Percentiles rank a stretch among this genome's conserved stretches.
Conservation (phyloP, 371 early-diverging fungal genomes). For the Mucor irregularis region DNA sequence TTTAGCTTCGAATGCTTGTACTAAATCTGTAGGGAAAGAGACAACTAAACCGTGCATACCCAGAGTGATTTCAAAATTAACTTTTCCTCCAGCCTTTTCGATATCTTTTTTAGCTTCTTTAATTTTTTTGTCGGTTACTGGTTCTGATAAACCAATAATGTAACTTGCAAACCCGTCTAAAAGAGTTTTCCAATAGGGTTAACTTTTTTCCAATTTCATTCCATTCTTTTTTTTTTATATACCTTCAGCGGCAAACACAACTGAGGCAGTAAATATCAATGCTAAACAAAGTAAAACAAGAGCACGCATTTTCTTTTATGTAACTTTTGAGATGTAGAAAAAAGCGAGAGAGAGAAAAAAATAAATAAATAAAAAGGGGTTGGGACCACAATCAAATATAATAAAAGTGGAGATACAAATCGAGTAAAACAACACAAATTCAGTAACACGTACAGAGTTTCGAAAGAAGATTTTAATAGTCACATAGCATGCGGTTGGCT, state of each 20-base stretch:
- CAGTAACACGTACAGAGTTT: too few relatives aligned
- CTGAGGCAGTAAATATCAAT: neutral
- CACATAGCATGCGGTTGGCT: slow-evolving; percentile 9
- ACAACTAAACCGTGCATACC: slow-evolving; percentile 19
- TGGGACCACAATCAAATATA: too few relatives aligned
- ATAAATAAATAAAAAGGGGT: neutral
- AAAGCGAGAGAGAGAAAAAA: slow-evolving; percentile 1
- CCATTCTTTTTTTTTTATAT: neutral
- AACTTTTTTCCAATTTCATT: neutral
- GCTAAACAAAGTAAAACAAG: slow-evolving; percentile 1
- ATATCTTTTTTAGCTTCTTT: slow-evolving; percentile 22
- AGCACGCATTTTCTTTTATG: slow-evolving; percentile 8
- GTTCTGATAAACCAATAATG: slow-evolving; percentile 6
- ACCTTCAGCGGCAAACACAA: slow-evolving; percentile 15
- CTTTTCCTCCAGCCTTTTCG: slow-evolving; percentile 17
- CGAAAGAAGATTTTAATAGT: neutral
- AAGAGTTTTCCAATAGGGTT: neutral
- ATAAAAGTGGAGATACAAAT: neutral
- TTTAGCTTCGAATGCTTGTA: slow-evolving; percentile 16
- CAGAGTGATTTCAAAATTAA: slow-evolving; percentile 12
- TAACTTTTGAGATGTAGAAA: neutral
- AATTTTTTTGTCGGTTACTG: slow-evolving; percentile 10
- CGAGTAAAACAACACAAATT: neutral
- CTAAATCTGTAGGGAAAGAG: slow-evolving; percentile 17
- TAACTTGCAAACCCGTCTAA: slow-evolving; percentile 18